A percentile compares a stretch with the other conserved stretches of the same genome.
Evolutionary conservation across 2,329 filamentous ascomycete species (phyloP).

Genomic region (Waltergamsia citrina): DNA sequence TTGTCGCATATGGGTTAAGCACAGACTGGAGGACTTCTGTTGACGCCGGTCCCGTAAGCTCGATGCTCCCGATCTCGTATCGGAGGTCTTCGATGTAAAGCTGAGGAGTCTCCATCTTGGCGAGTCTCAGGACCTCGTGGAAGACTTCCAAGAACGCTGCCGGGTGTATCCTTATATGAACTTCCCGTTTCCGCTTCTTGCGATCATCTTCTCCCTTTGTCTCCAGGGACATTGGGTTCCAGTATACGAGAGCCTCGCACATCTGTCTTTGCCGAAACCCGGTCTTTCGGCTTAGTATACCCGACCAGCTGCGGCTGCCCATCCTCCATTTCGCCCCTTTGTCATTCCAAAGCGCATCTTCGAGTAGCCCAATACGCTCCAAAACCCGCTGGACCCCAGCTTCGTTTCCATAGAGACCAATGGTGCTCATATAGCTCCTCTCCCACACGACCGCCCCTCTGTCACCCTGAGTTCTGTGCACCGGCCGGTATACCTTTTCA

Average conservation of each 20-base stretch:
- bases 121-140: conserved; percentile 47
- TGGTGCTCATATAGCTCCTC: conserved; percentile 85
- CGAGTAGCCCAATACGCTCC: conserved; percentile 51
- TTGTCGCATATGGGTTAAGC: conserved; percentile 42
- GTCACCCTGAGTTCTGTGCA: conserved; percentile 68
- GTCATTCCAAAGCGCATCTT: conserved; percentile 51
- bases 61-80: conserved; percentile 55
- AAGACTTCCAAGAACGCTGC: conserved; percentile 66
- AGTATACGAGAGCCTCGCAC: conserved; percentile 65
- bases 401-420: conserved; percentile 62
- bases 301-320: conserved; percentile 39
- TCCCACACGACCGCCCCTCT: conserved; percentile 84
- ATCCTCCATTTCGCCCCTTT: conserved; percentile 63
- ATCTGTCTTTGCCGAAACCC: conserved; percentile 47
- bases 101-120: conserved; percentile 50
- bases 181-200: conserved; percentile 23
- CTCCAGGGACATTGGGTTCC: conserved; percentile 45
- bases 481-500: conserved; percentile 81
- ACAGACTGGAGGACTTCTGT: conserved; percentile 68
- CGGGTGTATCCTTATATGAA: conserved; percentile 74
- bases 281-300: conserved; percentile 39
- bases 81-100: conserved; percentile 60
- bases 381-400: conserved; percentile 58
- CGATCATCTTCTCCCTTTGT: conserved; percentile 13
- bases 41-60: conserved; percentile 57